Evolutionary conservation across 768 basidiomycete genomes (phyloP).

Genomic region (Leccinum truebloodii): DNA sequence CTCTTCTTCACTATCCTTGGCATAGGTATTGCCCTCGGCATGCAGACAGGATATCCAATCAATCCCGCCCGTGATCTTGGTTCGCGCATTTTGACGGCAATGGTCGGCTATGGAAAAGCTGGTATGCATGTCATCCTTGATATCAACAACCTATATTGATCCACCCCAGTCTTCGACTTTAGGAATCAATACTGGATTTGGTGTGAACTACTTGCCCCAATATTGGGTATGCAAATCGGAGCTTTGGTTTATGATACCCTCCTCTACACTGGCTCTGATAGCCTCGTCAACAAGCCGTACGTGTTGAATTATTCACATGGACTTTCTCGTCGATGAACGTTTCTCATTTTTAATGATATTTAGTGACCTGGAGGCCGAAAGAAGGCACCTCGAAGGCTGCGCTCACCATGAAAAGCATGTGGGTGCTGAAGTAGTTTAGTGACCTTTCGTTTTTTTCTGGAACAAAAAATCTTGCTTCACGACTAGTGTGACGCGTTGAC

Average conservation of each 20-base stretch:
- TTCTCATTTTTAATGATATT: background rate
- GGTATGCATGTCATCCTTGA: conserved; percentile 38
- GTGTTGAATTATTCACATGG: conserved; percentile 1
- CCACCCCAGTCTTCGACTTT: conserved; percentile 23
- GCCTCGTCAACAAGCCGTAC: conserved; percentile 54
- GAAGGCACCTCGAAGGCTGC: conserved; percentile 17
- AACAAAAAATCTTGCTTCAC: background rate
- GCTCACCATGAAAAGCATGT: background rate
- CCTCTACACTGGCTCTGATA: conserved; percentile 57
- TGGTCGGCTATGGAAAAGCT: conserved; percentile 64
- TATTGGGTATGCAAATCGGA: conserved; percentile 58
- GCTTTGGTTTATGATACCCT: conserved; percentile 58
- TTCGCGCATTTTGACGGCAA: conserved; percentile 64
- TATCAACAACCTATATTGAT: background rate
- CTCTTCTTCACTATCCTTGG: conserved; percentile 60
- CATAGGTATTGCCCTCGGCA: conserved; percentile 56
- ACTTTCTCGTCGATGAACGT: background rate
- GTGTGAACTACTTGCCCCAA: conserved; percentile 60
- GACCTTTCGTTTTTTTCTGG: background rate
- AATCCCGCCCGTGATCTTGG: conserved; percentile 77
- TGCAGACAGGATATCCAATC: conserved; percentile 65
- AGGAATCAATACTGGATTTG: conserved; percentile 72
- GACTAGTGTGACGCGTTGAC: background rate
- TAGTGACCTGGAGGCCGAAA: conserved; percentile 16
- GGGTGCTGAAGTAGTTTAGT: conserved; percentile 11